These are phyloP conservation scores for Neurospora sp. DNA, from an alignment of 2,329 filamentous ascomycete genomes.

Conservation along the genomic window DNA sequence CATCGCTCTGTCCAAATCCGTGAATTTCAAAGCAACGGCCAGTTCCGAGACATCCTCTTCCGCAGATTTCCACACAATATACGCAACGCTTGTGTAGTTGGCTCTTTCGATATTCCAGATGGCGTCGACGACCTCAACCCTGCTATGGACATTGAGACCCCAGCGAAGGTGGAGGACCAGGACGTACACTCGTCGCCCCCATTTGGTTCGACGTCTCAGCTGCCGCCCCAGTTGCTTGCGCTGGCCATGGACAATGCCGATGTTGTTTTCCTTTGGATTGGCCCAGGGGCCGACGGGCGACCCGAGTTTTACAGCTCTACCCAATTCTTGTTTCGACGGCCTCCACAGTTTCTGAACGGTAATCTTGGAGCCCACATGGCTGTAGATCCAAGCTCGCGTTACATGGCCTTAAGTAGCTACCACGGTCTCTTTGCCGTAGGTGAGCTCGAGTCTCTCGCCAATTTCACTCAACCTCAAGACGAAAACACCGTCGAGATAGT, in stretches of 20 bases:
- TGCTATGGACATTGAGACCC: neutral
- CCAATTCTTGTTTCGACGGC: conserved; percentile 43
- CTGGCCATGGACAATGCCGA: conserved; percentile 65
- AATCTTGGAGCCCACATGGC: conserved; percentile 53
- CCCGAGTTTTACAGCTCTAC: conserved; percentile 44
- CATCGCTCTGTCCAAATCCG: conserved; percentile 74
- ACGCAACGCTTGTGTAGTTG: conserved; percentile 67
- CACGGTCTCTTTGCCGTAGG: conserved; percentile 63
- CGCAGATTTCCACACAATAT: conserved; percentile 34
- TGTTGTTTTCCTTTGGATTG: conserved; percentile 67
- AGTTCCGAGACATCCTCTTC: conserved; percentile 58
- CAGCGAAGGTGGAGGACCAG: conserved; percentile 29
- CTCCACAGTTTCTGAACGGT: conserved; percentile 45
- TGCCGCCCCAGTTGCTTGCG: conserved; percentile 74
- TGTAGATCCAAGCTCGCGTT: conserved; percentile 65
- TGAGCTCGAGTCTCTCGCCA: conserved; percentile 48
- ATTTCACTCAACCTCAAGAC: conserved; percentile 40
- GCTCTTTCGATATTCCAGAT: conserved; percentile 33
- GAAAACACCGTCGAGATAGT: conserved; percentile 46
- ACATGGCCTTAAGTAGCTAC: conserved; percentile 59
- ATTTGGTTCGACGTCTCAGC: conserved; percentile 7
- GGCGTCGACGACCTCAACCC: conserved; percentile 12
- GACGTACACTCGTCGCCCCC: conserved; percentile 18
- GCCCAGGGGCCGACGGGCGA: conserved; percentile 30
- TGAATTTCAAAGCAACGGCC: conserved; percentile 58